Conservation (phyloP, 2,329 filamentous ascomycete genomes). For the Biscogniauxia sp. region DNA sequence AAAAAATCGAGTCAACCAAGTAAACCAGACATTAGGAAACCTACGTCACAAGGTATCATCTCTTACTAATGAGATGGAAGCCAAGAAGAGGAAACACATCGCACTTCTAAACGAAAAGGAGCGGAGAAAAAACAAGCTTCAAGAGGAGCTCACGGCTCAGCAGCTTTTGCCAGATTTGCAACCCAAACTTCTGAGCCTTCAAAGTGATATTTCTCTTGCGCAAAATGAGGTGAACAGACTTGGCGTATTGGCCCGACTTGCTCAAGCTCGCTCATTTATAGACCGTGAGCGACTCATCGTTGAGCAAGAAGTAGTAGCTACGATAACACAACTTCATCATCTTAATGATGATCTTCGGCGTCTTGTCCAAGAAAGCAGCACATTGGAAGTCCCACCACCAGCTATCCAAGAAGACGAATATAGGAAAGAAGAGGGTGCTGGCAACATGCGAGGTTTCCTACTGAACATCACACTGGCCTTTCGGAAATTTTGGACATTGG, state of each 20-base stretch:
- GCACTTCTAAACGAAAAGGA: neutral
- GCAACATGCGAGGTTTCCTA: conserved; percentile 1
- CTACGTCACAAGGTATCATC: conserved; percentile 4
- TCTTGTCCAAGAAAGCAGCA: conserved; percentile 4
- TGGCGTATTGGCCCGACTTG: conserved; percentile 3
- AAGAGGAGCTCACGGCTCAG: neutral
- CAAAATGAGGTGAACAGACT: conserved; percentile 8
- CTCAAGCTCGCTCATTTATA: conserved; percentile 9
- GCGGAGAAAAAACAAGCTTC: neutral
- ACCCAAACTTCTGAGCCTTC: neutral
- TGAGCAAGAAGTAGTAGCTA: neutral
- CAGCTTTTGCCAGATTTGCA: conserved; percentile 3
- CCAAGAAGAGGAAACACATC: neutral
- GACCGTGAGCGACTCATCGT: conserved; percentile 5
- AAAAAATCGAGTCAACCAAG: conserved; percentile 3
- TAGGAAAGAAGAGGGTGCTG: neutral
- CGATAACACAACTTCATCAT: neutral
- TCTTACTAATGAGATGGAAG: conserved; percentile 1
- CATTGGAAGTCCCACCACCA: conserved; percentile 3
- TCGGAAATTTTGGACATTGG: conserved; percentile 1
- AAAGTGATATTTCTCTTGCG: conserved; percentile 2
- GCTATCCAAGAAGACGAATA: neutral
- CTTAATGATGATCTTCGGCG: neutral
- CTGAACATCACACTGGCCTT: neutral
- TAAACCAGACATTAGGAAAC: conserved; percentile 1